Conservation (phyloP, 768 basidiomycete genomes). For the Boletus pseudo-olivaceus region DNA sequence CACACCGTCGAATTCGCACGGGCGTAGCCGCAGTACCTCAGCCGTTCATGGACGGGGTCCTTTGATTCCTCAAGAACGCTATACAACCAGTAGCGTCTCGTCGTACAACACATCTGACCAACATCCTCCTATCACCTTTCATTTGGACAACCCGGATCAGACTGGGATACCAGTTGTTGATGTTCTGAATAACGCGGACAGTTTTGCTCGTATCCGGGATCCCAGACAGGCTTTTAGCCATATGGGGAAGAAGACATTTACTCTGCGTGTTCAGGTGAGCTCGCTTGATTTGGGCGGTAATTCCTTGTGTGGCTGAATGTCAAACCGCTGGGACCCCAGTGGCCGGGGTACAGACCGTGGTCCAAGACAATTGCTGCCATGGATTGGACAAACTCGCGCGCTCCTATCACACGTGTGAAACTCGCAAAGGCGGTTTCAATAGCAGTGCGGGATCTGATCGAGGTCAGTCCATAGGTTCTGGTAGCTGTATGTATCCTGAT, state of each 20-base stretch:
- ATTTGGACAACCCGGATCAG: conserved; percentile 47
- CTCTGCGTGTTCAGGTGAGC: conserved; percentile 67
- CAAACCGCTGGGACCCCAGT: conserved; percentile 39
- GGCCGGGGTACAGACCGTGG: conserved; percentile 77
- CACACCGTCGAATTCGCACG: not conserved
- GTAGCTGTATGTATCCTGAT: conserved; percentile 9
- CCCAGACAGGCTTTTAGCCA: conserved; percentile 57
- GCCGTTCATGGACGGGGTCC: conserved; percentile 16
- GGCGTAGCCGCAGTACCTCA: conserved; percentile 1
- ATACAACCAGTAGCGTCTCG: conserved; percentile 14
- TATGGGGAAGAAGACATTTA: conserved; percentile 70
- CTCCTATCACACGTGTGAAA: conserved; percentile 70
- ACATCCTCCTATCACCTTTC: conserved; percentile 58
- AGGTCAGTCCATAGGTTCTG: conserved; percentile 33
- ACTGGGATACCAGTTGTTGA: conserved; percentile 61
- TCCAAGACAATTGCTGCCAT: conserved; percentile 73
- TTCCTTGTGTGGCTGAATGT: not conserved
- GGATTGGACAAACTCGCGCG: conserved; percentile 69
- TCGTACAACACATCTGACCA: conserved; percentile 23
- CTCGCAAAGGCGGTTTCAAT: conserved; percentile 74
- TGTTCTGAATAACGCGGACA: conserved; percentile 48
- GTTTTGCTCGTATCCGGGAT: conserved; percentile 47
- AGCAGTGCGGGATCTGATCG: conserved; percentile 63
- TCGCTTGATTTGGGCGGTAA: not conserved
- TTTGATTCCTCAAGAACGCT: conserved; percentile 23